Evolutionary conservation across 345 rosid genomes (phyloP), one percentile per base, ranked within the genome.

Genomic region (Carallia brachiata): DNA sequence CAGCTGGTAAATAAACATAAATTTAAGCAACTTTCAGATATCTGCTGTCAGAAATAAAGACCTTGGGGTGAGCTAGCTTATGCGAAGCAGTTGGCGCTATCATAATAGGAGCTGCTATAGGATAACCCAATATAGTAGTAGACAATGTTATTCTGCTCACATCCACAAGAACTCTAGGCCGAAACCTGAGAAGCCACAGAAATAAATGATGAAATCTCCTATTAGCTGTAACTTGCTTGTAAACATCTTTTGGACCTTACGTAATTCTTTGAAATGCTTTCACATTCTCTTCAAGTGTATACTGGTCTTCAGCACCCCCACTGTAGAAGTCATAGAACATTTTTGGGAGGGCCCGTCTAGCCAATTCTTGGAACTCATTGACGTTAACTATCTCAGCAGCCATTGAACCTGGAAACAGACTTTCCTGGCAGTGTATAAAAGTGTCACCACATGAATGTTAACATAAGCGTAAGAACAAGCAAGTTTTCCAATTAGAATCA

Each of bases 261-360:
- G 56, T 77, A 72, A 89, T 91, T 81, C 89, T 78, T 4, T 52
- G 78, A 76, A 88, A 91, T n/a, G 91, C 91, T 78, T 86, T 85
- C 39, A 72, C 73, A 37, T 94, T 94, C 70, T 87, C 90, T 55
- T 81, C 79, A 36, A 94, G 80, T 0, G 96, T 86, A 66, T 87
- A 72, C 75, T 90, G 77, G 73, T 91, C 98, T 80, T 88, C 95
- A 2, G 96, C 91, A 81, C 90, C 96, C 31, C 91, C 95, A 2
- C 81, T 70, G 31, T 70, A 89, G 79, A 72, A 91, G 67, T 90
- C 96, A 70, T 77, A 89, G 80, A 84, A 86, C 91, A 90, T 87
- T 76, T 90, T 91, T 13, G 90, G 97, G 57, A 94, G 90, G 56
- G 84, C 83, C 67, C 34, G 82, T 86, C 75, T 86, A 6, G 95